A percentile compares a stretch with the other conserved stretches of the same genome.
These are phyloP conservation scores for Artemisia argyi DNA, from an alignment of 129 eudicot species.

Conservation along the genomic window DNA sequence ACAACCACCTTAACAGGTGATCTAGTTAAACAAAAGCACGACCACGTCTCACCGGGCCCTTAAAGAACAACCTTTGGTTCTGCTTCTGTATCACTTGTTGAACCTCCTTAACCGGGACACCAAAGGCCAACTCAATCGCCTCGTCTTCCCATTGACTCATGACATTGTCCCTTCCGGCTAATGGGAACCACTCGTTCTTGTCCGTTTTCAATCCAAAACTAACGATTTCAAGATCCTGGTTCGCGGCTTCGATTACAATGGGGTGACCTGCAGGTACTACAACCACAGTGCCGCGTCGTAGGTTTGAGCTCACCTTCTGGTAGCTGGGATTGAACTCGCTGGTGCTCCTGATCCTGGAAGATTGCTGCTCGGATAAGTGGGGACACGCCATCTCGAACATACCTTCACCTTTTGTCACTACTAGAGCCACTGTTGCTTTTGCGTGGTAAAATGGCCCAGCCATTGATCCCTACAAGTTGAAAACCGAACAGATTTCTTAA, in stretches of 20 bases:
- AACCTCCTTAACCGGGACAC: constrained; percentile 44
- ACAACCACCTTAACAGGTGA: constrained; percentile 4
- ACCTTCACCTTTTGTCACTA: constrained; percentile 55
- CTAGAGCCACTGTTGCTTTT: constrained; percentile 37
- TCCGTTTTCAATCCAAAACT: constrained; percentile 55
- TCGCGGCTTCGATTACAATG: constrained; percentile 38
- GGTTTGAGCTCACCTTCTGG: constrained; percentile 40
- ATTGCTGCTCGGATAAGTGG: constrained; percentile 34
- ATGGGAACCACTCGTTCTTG: constrained; percentile 39
- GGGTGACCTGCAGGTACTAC: constrained; percentile 82
- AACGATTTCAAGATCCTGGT: constrained; percentile 51
- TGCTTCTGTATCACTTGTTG: constrained; percentile 48
- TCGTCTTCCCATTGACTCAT: constrained; percentile 51
- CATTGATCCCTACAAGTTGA: constrained; percentile 51
- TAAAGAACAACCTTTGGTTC: constrained; percentile 47
- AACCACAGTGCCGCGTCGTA: constrained; percentile 53
- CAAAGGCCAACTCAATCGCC: constrained; percentile 64
- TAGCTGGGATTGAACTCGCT: constrained; percentile 32
- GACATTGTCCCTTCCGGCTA: constrained; percentile 63
- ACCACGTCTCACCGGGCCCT: constrained; percentile 50
- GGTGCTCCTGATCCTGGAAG: not conserved
- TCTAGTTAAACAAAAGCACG: constrained; percentile 20
- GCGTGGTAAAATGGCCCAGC: constrained; percentile 51
- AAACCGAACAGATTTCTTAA: not conserved
- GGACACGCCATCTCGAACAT: constrained; percentile 75